Conservation (phyloP, 345 rosid species). For the Lenwebbia sp. region DNA sequence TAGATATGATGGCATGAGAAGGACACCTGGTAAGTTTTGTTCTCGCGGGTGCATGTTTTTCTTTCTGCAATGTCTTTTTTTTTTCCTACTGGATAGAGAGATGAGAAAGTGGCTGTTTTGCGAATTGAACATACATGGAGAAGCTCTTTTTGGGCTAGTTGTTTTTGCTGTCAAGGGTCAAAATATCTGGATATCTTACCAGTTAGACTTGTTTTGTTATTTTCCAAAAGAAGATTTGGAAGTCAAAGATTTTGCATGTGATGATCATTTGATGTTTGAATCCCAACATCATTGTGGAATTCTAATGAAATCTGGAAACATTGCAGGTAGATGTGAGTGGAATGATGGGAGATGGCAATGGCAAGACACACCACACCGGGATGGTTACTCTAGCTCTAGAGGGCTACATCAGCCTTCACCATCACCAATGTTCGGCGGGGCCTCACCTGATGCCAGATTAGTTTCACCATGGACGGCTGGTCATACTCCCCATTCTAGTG, state of each 20-base stretch:
- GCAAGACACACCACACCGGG: constrained; percentile 67
- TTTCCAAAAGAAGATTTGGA: background rate
- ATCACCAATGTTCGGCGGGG: constrained; percentile 80
- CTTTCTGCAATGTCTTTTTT: background rate
- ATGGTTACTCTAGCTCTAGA: constrained; percentile 35
- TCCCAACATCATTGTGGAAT: background rate
- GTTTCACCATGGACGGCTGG: constrained; percentile 82
- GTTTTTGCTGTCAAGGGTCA: background rate
- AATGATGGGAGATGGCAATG: constrained; percentile 95
- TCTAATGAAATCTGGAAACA: constrained; percentile 3
- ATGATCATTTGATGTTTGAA: background rate
- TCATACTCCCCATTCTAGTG: constrained; percentile 52
- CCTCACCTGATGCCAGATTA: constrained; percentile 93
- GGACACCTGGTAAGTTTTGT: constrained; percentile 58
- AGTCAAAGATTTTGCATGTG: background rate
- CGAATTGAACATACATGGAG: background rate
- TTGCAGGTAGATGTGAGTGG: constrained; percentile 83
- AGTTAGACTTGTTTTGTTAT: background rate
- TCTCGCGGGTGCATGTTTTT: background rate
- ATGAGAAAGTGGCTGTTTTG: background rate
- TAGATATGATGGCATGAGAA: constrained; percentile 38
- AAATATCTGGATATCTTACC: background rate
- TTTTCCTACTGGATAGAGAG: background rate
- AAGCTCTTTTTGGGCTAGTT: background rate
- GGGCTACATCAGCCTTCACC: constrained; percentile 69